Percentiles rank a stretch among this genome's conserved stretches.
phyloP scores from a whole-genome alignment of 495 filamentous ascomycete species.

The Neurospora sp. region DNA sequence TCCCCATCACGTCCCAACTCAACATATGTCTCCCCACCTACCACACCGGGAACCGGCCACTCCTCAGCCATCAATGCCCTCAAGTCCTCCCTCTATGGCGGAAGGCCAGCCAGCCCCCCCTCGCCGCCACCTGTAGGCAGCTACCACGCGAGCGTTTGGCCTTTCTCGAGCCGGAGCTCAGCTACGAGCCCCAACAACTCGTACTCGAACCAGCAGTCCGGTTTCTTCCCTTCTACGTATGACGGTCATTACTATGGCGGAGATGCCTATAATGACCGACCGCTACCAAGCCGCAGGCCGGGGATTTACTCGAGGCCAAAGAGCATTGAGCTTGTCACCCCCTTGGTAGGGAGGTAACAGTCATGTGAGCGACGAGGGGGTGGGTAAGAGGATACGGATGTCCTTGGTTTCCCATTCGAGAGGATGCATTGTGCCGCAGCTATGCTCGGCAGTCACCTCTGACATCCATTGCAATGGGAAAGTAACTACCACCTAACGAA shows the following conservation, averaged over 20 bases:
- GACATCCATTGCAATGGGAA: not conserved
- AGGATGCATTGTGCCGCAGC: not conserved
- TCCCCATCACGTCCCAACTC: conserved; percentile 38
- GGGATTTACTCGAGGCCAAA: conserved; percentile 38
- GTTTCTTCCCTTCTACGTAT: conserved; percentile 36
- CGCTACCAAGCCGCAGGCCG: conserved; percentile 33
- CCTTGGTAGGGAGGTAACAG: conserved; percentile 34
- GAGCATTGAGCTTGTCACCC: conserved; percentile 41
- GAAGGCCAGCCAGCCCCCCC: conserved; percentile 35
- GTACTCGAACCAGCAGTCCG: conserved; percentile 27
- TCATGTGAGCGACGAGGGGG: not conserved
- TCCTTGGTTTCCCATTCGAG: not conserved
- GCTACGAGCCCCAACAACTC: conserved; percentile 36
- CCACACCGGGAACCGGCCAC: conserved; percentile 23
- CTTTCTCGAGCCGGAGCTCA: conserved; percentile 31
- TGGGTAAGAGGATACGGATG: not conserved
- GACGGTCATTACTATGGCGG: conserved; percentile 29
- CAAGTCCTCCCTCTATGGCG: conserved; percentile 26
- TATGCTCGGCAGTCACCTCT: not conserved
- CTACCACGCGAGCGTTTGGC: conserved; percentile 29
- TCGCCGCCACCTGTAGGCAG: conserved; percentile 22
- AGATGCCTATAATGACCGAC: conserved; percentile 30
- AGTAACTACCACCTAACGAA: not conserved
- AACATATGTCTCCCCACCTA: conserved; percentile 30
- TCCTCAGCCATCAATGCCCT: conserved; percentile 34